Percentiles rank a stretch among this genome's conserved stretches.
Conservation (phyloP, 768 basidiomycete genomes). For the Tremella mesenterica region DNA sequence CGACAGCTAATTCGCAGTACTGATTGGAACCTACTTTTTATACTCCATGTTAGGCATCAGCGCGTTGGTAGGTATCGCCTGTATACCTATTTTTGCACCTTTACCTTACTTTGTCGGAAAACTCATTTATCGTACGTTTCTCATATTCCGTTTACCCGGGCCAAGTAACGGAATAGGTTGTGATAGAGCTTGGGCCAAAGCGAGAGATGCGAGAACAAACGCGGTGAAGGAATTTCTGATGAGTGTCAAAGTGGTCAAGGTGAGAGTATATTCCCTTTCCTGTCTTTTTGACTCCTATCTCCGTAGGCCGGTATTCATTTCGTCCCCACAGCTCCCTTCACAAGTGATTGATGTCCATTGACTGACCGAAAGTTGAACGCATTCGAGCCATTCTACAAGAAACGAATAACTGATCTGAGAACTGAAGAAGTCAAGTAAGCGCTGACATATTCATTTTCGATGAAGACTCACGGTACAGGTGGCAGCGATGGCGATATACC, state of each 20-base stretch:
- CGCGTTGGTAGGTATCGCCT: slow-evolving; percentile 34
- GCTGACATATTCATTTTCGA: too few relatives aligned
- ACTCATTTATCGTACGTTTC: slow-evolving; percentile 12
- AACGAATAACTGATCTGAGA: slow-evolving; percentile 20
- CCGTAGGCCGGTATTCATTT: too few relatives aligned
- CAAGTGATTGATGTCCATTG: not conserved
- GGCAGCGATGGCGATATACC: slow-evolving; percentile 35
- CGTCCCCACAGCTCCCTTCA: too few relatives aligned
- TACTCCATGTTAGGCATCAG: slow-evolving; percentile 34
- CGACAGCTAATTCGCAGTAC: too few relatives aligned
- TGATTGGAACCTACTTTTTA: slow-evolving; percentile 24
- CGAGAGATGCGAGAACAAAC: slow-evolving; percentile 26
- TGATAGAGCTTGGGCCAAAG: slow-evolving; percentile 28
- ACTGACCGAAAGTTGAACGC: slow-evolving; percentile 27
- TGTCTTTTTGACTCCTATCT: too few relatives aligned
- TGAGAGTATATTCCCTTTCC: too few relatives aligned
- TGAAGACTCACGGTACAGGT: slow-evolving; percentile 6
- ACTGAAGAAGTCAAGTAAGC: slow-evolving; percentile 31
- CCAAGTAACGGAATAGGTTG: too few relatives aligned
- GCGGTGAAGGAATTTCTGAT: slow-evolving; percentile 37
- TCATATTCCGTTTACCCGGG: slow-evolving; percentile 5
- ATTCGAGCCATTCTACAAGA: slow-evolving; percentile 30
- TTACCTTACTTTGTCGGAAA: slow-evolving; percentile 14
- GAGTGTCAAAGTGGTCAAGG: slow-evolving; percentile 40
- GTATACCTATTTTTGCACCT: slow-evolving; percentile 25